Evolutionary conservation across 2,329 filamentous ascomycete species (phyloP), one percentile per base, ranked within the genome.

Genomic region (Fusarium dlaminii): DNA sequence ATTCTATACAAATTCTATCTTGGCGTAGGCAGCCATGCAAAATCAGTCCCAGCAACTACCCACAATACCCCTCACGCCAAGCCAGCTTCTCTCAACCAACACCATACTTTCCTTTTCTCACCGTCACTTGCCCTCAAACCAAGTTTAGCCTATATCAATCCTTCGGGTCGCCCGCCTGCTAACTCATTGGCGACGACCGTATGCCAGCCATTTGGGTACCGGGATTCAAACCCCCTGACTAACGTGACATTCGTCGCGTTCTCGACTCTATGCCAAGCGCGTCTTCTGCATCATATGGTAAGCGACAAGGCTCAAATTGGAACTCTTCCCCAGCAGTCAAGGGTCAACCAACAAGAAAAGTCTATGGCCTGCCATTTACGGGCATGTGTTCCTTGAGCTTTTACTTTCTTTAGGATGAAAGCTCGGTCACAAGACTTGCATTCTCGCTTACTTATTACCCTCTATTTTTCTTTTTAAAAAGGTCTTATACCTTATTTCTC

Each of bases 81-180:
- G 48, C n/a, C n/a, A 52, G 30, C 30, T 36, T 36, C n/a, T 20
- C 17, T 11, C 17, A 2, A 3, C 30, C n/a, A 52, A 14, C 12
- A 14, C 0, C 4, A 24, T 12, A 0, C 20, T 18, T 20, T 36
- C 3, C 13, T 0, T 0, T 20, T 52, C 48, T 20, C n/a, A 27
- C 30, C 30, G 30, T 52, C 12, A 12, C n/a, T 34, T 51, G 30
- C 3, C 12, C 48, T 52, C 1, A 20, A 3, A 4, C 2, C 9
- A 34, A 27, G 48, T 34, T 52, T 34, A 34, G 48, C 17, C 48
- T 34, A 14, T 51, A 24, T 34, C 17, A 2, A 14, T 14, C 5
- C 3, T 6, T 4, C 9, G 20, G 45, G 27, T 8, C 20, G 4
- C 30, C 48, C 17, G 17, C 30, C 9, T 18, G 8, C 22, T 51